Base-by-base conservation (phyloP, 108 stramenopile genomes). In the Cyclotella choctawhatcheeana region DNA sequence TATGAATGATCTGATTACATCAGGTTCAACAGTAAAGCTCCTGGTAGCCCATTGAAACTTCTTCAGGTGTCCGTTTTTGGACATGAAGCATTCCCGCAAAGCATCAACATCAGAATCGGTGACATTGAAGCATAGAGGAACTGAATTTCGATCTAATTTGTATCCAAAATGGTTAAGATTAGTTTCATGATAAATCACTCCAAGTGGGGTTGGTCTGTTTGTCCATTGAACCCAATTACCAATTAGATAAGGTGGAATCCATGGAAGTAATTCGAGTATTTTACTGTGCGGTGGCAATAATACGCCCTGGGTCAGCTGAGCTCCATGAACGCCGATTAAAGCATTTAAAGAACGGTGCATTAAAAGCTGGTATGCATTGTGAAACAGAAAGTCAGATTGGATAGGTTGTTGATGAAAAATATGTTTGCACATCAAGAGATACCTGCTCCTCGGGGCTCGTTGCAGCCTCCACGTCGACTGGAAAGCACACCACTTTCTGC, bases 251-350 rank as follows among this genome's bases (percentile, higher is more conserved):
- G 45, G 2, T 30, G 67, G 72, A n/a, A 68, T 37, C 60, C 54
- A 73, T n/a, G 79, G 79, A 3, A 81, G 47, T 25, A 79, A 53
- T 45, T 79, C 78, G 6, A 79, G 44, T 13, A 79, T 64, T 22
- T 47, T 48, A 8, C 67, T 45, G 43, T 79, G 51, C 3, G 40
- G 50, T 37, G 67, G 73, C 1, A 79, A 53, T 17, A 74, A 17
- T 3, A 79, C 67, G 3, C 61, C 78, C 24, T 79, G 67, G n/a
- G 71, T 79, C 0, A 79, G 64, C 29, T 79, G 78, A 37, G 77
- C 77, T 8, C 77, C 77, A 25, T 77, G 77, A 24, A 77, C 55
- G 16, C 77, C 77, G 59, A 77, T 51, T 3, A 77, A 44, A 0
- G 65, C 77, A 37, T 77, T 8, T 2, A 77, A 40, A 17, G 69